Conservation (phyloP, 306 rosid genomes). For the Sindora glabra region DNA sequence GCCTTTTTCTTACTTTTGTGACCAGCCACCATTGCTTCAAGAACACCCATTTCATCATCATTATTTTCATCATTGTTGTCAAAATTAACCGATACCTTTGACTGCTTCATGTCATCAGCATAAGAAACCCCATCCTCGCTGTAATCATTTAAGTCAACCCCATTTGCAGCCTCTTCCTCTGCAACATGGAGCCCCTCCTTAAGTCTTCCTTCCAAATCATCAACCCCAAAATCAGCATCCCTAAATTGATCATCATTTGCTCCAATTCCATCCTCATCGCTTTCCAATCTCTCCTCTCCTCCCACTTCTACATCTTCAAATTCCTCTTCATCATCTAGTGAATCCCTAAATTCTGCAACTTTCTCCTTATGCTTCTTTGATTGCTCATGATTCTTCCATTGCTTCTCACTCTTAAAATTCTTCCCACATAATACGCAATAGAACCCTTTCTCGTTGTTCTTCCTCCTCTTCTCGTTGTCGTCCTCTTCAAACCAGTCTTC, state of each 20-base stretch:
- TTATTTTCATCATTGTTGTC: conserved; percentile 15
- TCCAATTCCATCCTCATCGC: conserved; percentile 26
- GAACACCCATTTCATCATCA: conserved; percentile 41
- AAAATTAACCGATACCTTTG: conserved; percentile 7
- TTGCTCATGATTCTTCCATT: conserved; percentile 98
- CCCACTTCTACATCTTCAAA: conserved; percentile 21
- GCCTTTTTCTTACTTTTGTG: conserved; percentile 36
- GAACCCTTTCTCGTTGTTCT: conserved; percentile 45
- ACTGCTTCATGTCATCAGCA: conserved; percentile 6
- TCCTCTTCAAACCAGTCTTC: conserved; percentile 10
- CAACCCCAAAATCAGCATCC: conserved; percentile 17
- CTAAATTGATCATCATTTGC: conserved; percentile 3
- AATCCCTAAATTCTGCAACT: conserved; percentile 64
- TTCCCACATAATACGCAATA: conserved; percentile 91
- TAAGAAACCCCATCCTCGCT: conserved; percentile 20
- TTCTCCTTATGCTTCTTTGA: conserved; percentile 91
- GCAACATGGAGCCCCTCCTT: conserved; percentile 21
- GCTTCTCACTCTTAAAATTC: conserved; percentile 99
- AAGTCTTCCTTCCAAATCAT: conserved; percentile 27
- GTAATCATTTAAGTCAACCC: conserved; percentile 20
- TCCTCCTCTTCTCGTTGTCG: conserved; percentile 33
- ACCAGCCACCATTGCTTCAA: conserved; percentile 69
- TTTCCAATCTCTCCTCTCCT: conserved; percentile 17
- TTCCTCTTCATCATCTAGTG: conserved; percentile 39
- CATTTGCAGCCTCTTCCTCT: conserved; percentile 19